These are phyloP conservation scores for Colletotrichum incanum DNA, from an alignment of 2,329 filamentous ascomycete genomes.

Conservation along the genomic window DNA sequence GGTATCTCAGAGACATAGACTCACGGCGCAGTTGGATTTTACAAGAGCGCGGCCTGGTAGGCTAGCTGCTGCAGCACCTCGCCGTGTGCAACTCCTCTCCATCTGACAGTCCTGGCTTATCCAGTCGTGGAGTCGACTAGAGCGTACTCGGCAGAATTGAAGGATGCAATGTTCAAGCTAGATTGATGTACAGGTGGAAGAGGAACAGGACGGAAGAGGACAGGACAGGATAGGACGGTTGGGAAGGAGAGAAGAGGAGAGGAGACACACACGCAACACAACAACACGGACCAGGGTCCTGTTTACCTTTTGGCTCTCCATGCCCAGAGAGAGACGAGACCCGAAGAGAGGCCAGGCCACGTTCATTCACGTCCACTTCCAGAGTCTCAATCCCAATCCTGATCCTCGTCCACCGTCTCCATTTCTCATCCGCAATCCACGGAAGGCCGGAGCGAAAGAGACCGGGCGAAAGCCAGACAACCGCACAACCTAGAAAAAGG, in stretches of 20 bases:
- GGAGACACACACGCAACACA: slow-evolving; percentile 7
- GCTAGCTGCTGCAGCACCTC: background rate
- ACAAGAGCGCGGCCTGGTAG: background rate
- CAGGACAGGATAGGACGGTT: slow-evolving; percentile 4
- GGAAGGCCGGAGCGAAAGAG: slow-evolving; percentile 13
- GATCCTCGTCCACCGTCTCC: background rate
- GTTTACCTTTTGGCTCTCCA: slow-evolving; percentile 22
- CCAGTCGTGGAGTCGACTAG: slow-evolving; percentile 4
- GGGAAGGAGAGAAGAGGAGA: background rate
- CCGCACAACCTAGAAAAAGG: slow-evolving; percentile 10
- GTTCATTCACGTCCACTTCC: slow-evolving; percentile 11
- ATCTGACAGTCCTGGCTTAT: background rate
- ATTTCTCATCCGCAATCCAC: background rate
- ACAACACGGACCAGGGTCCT: slow-evolving; percentile 29
- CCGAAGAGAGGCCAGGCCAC: slow-evolving; percentile 26
- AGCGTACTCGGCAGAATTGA: slow-evolving; percentile 16
- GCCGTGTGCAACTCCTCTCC: background rate
- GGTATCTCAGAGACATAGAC: background rate
- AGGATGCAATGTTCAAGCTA: slow-evolving; percentile 18
- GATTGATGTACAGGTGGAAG: slow-evolving; percentile 21
- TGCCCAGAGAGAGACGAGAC: slow-evolving; percentile 23
- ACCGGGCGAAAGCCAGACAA: slow-evolving; percentile 15
- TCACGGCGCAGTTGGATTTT: background rate
- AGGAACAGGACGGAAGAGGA: slow-evolving; percentile 11
- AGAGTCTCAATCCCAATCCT: background rate